Conservation (phyloP, 345 rosid species). For the Hibiscus syriacus region DNA sequence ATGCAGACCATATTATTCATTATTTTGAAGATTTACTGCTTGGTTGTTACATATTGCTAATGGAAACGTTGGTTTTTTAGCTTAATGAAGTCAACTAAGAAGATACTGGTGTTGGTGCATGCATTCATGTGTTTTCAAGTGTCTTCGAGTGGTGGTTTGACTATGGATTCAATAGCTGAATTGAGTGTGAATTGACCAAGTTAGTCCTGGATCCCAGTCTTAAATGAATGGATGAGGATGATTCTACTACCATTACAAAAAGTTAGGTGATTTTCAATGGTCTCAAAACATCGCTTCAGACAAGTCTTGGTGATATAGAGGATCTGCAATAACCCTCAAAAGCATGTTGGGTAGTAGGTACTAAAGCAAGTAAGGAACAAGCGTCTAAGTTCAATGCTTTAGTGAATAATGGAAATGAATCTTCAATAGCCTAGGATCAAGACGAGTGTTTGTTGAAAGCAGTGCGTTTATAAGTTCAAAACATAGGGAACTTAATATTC, state of each 20-base stretch:
- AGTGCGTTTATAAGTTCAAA: conserved; percentile 4
- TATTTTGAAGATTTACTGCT: not conserved
- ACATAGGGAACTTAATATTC: not conserved
- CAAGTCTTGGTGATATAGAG: conserved; percentile 3
- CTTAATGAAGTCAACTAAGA: too few relatives aligned
- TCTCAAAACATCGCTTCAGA: not conserved
- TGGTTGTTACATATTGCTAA: too few relatives aligned
- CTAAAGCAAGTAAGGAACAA: conserved; percentile 3
- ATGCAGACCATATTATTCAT: not conserved
- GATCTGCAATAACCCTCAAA: conserved; percentile 1
- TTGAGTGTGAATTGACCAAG: conserved; percentile 3
- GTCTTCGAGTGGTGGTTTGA: not conserved
- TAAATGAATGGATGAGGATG: conserved; percentile 2
- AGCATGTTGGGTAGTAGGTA: conserved; percentile 6
- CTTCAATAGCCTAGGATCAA: not conserved
- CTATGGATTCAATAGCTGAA: not conserved
- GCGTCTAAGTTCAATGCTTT: conserved; percentile 9
- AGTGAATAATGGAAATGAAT: not conserved
- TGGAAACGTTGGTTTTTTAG: too few relatives aligned
- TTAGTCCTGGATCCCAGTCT: not conserved
- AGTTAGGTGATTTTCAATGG: not conserved
- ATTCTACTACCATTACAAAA: not conserved
- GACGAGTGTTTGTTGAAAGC: not conserved
- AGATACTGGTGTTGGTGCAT: too few relatives aligned
- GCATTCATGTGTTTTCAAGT: not conserved